Conservation (phyloP, 805 yeast genomes). For the Metschnikowia gruessii region DNA sequence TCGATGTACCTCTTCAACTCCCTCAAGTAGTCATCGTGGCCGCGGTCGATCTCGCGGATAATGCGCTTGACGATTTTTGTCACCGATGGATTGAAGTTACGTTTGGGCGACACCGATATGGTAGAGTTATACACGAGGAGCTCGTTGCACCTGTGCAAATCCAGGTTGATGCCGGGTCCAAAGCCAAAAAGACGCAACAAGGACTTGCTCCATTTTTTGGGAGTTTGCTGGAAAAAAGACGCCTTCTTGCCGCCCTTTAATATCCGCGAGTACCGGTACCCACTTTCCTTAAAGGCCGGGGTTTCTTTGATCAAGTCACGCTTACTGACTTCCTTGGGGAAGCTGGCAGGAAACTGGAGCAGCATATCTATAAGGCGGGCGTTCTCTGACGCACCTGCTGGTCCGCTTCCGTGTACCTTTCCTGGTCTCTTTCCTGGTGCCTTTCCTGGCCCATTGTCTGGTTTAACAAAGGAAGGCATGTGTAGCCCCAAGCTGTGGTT, state of each 20-base stretch:
- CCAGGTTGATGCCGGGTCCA: not conserved
- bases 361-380: no score
- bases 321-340: constrained; percentile 3
- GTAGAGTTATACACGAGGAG: constrained; percentile 4
- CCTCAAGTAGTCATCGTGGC: constrained; percentile 9
- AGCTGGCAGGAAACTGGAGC: constrained; percentile 10
- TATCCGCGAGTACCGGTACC: constrained; percentile 3
- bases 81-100: constrained; percentile 2
- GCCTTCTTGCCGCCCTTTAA: not conserved
- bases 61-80: constrained; percentile 1
- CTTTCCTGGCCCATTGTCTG: not conserved
- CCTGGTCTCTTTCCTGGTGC: no score
- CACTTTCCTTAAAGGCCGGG: constrained; percentile 4
- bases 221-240: no score
- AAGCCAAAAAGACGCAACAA: constrained; percentile 6
- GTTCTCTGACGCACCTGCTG: no score
- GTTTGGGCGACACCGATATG: constrained; percentile 7
- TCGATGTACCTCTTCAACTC: constrained; percentile 12
- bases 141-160: constrained; percentile 7
- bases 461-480: constrained; percentile 1
- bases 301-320: constrained; percentile 3
- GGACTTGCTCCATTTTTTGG: not conserved
- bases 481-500: constrained; percentile 7
- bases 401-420: no score
- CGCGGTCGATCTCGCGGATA: constrained; percentile 11